A percentile compares a stretch with the other conserved stretches of the same genome.
Evolutionary conservation across 2,329 filamentous ascomycete species (phyloP).

Genomic region (Lecanoromycetidae sp.): DNA sequence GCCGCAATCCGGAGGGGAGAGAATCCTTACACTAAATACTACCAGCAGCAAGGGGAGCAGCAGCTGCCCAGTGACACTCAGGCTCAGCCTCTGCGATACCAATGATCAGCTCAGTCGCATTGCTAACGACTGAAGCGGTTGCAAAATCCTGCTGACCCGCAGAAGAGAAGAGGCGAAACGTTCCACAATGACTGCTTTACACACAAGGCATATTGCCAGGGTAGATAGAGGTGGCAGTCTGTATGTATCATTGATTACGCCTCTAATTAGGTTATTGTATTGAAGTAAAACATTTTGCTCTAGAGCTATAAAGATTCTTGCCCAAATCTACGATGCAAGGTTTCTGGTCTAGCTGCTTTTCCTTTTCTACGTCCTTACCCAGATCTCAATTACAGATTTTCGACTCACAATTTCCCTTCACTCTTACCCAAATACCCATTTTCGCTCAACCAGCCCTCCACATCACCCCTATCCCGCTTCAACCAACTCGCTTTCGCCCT

Average conservation of each 20-base stretch:
- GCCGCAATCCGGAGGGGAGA: slow-evolving; percentile 33
- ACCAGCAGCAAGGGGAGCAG: slow-evolving; percentile 28
- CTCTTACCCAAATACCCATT: slow-evolving; percentile 14
- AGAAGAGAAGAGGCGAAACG: too few species aligned
- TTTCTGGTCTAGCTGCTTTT: too few species aligned
- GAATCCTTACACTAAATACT: slow-evolving; percentile 34
- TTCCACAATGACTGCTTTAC: too few species aligned
- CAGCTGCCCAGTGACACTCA: slow-evolving; percentile 17
- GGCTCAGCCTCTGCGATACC: slow-evolving; percentile 16
- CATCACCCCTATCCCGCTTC: slow-evolving; percentile 61
- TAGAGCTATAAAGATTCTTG: too few species aligned
- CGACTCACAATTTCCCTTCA: slow-evolving; percentile 10
- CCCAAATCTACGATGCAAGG: slow-evolving; percentile 1
- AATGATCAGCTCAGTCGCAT: neutral
- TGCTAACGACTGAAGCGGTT: neutral
- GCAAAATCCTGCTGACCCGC: too few species aligned
- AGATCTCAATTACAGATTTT: too few species aligned
- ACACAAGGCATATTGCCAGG: too few species aligned
- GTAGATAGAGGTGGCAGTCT: too few species aligned
- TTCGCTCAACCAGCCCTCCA: slow-evolving; percentile 41
- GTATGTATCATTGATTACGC: too few species aligned
- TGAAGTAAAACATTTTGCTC: too few species aligned
- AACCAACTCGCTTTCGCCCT: slow-evolving; percentile 76
- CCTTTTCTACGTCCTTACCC: too few species aligned
- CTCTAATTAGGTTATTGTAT: too few species aligned